These are phyloP conservation scores for Aspergillus neotritici DNA, from an alignment of 2,329 filamentous ascomycete genomes.

Conservation along the genomic window DNA sequence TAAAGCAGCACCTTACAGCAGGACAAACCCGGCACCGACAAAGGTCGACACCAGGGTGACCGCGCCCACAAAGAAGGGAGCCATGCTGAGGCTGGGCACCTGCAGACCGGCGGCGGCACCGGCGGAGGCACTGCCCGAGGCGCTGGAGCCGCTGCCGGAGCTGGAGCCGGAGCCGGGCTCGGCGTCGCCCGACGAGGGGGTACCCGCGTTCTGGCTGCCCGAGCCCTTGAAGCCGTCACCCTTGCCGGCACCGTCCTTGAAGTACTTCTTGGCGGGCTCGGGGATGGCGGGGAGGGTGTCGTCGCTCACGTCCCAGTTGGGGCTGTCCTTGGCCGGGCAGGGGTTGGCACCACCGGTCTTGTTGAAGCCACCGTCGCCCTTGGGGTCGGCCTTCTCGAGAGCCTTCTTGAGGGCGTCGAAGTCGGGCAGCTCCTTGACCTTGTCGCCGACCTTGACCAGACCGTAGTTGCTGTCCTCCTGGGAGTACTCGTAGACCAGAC, in stretches of 20 bases:
- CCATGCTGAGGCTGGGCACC: conserved; percentile 43
- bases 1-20: too few relatives aligned
- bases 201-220: conserved; percentile 54
- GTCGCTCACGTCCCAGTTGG: conserved; percentile 53
- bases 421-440: conserved; percentile 56
- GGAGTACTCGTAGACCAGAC: conserved; percentile 93
- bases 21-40: conserved; percentile 45
- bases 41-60: conserved; percentile 50
- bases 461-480: conserved; percentile 78
- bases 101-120: conserved; percentile 43
- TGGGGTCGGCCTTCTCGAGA: conserved; percentile 47
- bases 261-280: conserved; percentile 49
- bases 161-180: conserved; percentile 45
- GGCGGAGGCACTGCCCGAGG: conserved; percentile 17
- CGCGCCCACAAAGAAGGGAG: conserved; percentile 48
- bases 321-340: conserved; percentile 49
- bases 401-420: conserved; percentile 54
- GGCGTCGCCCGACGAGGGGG: conserved; percentile 44
- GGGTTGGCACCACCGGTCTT: conserved; percentile 45
- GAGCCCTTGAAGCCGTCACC: conserved; percentile 51
- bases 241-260: conserved; percentile 54
- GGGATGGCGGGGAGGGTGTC: conserved; percentile 55
- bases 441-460: conserved; percentile 62
- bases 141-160: conserved; percentile 15
- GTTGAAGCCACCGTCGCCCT: conserved; percentile 57